Base-by-base conservation (phyloP, 345 rosid species). In the Hibiscus mutabilis region DNA sequence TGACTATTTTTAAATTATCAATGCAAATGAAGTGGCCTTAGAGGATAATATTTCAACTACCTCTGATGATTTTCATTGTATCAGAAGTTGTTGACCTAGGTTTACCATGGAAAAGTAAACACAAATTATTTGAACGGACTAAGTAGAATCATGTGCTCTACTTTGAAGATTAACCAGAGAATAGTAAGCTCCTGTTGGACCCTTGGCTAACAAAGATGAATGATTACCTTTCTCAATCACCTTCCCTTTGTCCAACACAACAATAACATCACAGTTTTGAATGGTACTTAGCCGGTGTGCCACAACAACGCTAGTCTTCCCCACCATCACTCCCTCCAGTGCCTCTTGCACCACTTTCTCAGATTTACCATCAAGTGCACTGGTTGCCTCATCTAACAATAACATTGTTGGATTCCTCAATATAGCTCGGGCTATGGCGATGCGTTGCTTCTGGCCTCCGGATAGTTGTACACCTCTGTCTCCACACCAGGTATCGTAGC, bases 181-280 rank as follows among this genome's bases (percentile, higher is more conserved):
- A 7, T 0, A 47, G 13, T 49, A 49, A 49, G 53, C 53, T 14
- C 53, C 53, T 0, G 57, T 52, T 52, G 57, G 21, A 0, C 22
- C 22, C 21, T 52, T n/a, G 6, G 57, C 57, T n/a, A 52, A 6
- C 57, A 90, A 73, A 29, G 85, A 79, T 0, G 85, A 77, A 65
- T 90, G 93, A 16, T 84, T 84, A 49, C 96, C 97, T 63, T 69
- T 80, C 66, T 87, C 89, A 8, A 85, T 84, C n/a, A 90, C 83
- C 51, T 22, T 79, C 0, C 94, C 97, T 72, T 86, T 81, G 12
- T 86, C 86, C n/a, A 91, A 16, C 60, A 86, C 92, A 0, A 81
- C 84, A 27, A 88, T 88, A 2, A 69, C 21, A 37, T 91, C 86
- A 44, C 93, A 87, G 42, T 69, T 82, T 24, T 85, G 85, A 2